Evolutionary conservation across 495 filamentous ascomycete species (phyloP), one percentile per base, ranked within the genome.

Genomic region (Xylaria longipes): DNA sequence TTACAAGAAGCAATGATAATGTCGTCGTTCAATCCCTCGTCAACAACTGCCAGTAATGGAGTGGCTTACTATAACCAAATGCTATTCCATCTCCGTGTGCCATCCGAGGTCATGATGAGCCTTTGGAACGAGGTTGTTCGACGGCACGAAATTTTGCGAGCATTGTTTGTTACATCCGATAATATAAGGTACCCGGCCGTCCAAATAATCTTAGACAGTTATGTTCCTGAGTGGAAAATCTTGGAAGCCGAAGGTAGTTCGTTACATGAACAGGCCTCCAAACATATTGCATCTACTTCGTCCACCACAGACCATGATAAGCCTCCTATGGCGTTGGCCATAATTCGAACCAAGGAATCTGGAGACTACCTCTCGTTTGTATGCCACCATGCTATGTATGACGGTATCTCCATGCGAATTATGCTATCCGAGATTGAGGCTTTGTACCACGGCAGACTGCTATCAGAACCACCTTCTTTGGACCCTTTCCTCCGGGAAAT

Each of bases 1-100:
- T 79, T 97, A 1, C 93, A 97, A 74, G 91, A 94, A 79, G 91
- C 89, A 11, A 96, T 95, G 92, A 83, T 97, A 9, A 88, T 86
- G 17, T 82, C 84, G n/a, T 83, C 84, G 8, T 63, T 54, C 27
- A 68, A 39, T 11, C 17, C 48, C 7, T 7, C 31, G 20, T 29
- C 69, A 46, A 27, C 27, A 11, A 37, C 35, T 8, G 14, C 68
- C 8, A 25, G 57, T 4, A 56, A 73, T 4, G 82, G 74, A 29
- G 78, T 77, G 48, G 73, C 78, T 14, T 86, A 87, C 65, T 77
- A 76, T 52, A 87, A 87, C 68, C 80, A 76, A 27, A 84, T 82
- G 78, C 71, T 86, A 8, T 81, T 87, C 46, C 75, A 69, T 1
- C 71, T 85, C 29, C 70, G 70, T 0, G 48, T 75, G 0, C 74